A percentile compares a stretch with the other conserved stretches of the same genome.
These are phyloP conservation scores for Penicillium sp. DNA, from an alignment of 2,329 filamentous ascomycete genomes.

Conservation along the genomic window DNA sequence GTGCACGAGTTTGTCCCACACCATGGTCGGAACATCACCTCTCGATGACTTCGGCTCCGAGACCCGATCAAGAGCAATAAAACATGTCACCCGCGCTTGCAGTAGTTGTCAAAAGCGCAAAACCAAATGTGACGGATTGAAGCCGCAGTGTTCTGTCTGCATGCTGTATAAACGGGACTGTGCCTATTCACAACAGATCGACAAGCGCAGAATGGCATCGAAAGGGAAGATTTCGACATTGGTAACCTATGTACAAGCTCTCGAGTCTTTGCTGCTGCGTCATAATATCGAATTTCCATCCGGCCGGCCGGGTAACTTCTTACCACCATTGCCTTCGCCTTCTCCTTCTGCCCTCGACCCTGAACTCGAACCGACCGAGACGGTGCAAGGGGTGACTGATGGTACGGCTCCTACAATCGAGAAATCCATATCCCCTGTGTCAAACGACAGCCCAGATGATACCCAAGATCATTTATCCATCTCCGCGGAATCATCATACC, in stretches of 20 bases:
- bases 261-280: not conserved
- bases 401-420: not conserved
- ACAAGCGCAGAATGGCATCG: not conserved
- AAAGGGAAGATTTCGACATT: not conserved
- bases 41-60: not conserved
- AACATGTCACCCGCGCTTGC: not conserved
- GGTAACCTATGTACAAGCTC: not conserved
- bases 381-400: not conserved
- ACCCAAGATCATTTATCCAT: not conserved
- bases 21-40: not conserved
- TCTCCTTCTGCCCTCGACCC: not conserved
- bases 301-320: not conserved
- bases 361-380: not conserved
- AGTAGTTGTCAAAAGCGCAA: not conserved
- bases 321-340: not conserved
- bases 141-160: not conserved
- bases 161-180: not conserved
- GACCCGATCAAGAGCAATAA: not conserved
- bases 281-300: not conserved
- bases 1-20: not conserved
- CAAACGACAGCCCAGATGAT: not conserved
- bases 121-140: not conserved
- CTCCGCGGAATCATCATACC: not conserved
- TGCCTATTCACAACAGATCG: not conserved
- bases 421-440: not conserved